Percentiles rank a stretch among this genome's conserved stretches.
Evolutionary conservation across 2,329 filamentous ascomycete genomes (phyloP).

Genomic region (Aspergillus niger): DNA sequence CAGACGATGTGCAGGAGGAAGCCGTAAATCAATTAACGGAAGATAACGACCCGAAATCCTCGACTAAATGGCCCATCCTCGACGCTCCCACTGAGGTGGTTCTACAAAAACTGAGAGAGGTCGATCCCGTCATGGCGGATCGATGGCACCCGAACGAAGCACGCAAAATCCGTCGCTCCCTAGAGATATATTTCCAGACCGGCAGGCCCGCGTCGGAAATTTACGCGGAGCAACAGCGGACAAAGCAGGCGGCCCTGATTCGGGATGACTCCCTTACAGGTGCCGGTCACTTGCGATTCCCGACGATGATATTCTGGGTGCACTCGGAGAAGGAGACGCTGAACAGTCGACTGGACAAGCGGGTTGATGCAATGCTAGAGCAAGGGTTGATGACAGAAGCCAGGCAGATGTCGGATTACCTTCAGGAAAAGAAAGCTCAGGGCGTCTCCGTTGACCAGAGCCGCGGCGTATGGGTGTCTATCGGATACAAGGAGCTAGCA

Average conservation of each 20-base stretch:
- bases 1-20: conserved; percentile 26
- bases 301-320: conserved; percentile 81
- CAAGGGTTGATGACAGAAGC: conserved; percentile 67
- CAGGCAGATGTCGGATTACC: conserved; percentile 53
- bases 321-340: conserved; percentile 71
- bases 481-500: conserved; percentile 90
- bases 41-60: conserved; percentile 19
- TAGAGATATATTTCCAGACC: conserved; percentile 86
- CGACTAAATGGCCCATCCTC: conserved; percentile 67
- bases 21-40: conserved; percentile 16
- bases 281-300: conserved; percentile 49
- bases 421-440: conserved; percentile 45
- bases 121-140: conserved; percentile 86
- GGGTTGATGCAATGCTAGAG: conserved; percentile 82
- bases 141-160: conserved; percentile 93
- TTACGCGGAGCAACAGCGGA: conserved; percentile 72
- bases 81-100: conserved; percentile 71
- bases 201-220: conserved; percentile 81
- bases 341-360: conserved; percentile 68
- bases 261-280: conserved; percentile 22
- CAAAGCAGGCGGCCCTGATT: conserved; percentile 27
- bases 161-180: conserved; percentile 83
- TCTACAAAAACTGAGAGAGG: conserved; percentile 69
- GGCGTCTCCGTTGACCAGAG: conserved; percentile 67
- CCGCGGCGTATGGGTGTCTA: conserved; percentile 92